A percentile compares a stretch with the other conserved stretches of the same genome.
Conservation (phyloP, 2,329 filamentous ascomycete species). For the Fusarium paranaense region DNA sequence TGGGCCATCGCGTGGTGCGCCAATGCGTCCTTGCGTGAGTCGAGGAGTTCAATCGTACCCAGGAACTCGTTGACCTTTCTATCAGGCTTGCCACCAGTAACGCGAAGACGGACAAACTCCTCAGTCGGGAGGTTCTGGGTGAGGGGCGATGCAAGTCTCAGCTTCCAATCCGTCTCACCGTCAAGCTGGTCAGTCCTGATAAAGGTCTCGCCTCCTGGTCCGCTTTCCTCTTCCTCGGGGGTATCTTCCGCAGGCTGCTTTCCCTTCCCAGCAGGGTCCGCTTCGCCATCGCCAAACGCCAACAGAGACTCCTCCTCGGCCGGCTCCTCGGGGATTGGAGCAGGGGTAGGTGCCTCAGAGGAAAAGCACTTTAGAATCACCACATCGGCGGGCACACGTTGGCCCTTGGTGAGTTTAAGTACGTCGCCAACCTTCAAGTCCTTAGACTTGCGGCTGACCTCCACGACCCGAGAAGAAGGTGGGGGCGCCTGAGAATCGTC, state of each 20-base stretch:
- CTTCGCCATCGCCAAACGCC: slow-evolving; percentile 54
- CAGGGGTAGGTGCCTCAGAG: slow-evolving; percentile 59
- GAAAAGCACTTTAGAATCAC: slow-evolving; percentile 87
- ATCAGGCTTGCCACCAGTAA: slow-evolving; percentile 91
- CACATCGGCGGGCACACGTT: slow-evolving; percentile 93
- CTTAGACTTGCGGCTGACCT: slow-evolving; percentile 83
- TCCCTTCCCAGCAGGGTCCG: slow-evolving; percentile 46
- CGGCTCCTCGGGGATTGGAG: slow-evolving; percentile 47
- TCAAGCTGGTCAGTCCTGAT: slow-evolving; percentile 98
- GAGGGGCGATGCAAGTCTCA: slow-evolving; percentile 86
- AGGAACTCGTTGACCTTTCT: slow-evolving; percentile 95
- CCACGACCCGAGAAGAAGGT: slow-evolving; percentile 66
- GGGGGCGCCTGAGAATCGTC: slow-evolving; percentile 55
- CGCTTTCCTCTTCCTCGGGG: slow-evolving; percentile 46
- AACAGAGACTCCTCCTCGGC: slow-evolving; percentile 56
- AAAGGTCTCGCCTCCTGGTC: slow-evolving; percentile 85
- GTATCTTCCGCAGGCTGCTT: slow-evolving; percentile 49
- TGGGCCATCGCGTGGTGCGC: slow-evolving; percentile 53
- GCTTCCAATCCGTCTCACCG: slow-evolving; percentile 98
- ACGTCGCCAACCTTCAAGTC: slow-evolving; percentile 96
- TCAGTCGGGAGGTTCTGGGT: slow-evolving; percentile 81
- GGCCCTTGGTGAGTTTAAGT: slow-evolving; percentile 91
- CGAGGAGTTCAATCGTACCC: slow-evolving; percentile 83
- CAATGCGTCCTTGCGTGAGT: slow-evolving; percentile 63
- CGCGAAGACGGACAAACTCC: slow-evolving; percentile 76